These are phyloP conservation scores for Diplodia corticola DNA, from an alignment of 2,329 filamentous ascomycete species.

Conservation along the genomic window DNA sequence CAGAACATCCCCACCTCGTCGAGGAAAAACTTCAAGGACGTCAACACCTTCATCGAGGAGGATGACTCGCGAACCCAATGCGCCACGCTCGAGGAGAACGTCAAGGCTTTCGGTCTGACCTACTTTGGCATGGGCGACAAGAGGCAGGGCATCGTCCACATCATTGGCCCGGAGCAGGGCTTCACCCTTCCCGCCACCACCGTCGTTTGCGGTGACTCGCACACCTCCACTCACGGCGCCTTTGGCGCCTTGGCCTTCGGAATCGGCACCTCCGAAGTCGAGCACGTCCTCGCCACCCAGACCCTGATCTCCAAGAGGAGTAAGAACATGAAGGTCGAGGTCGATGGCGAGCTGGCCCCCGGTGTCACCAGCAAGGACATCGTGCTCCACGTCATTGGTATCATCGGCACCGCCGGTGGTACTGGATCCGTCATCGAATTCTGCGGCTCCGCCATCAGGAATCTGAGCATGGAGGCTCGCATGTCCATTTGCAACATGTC, in stretches of 20 bases:
- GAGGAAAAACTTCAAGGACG: conserved; percentile 90
- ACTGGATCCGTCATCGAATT: conserved; percentile 96
- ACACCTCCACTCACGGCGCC: conserved; percentile 96
- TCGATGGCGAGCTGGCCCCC: conserved; percentile 84
- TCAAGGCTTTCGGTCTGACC: conserved; percentile 92
- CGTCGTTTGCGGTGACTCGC: conserved; percentile 95
- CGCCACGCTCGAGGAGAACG: conserved; percentile 93
- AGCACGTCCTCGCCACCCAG: conserved; percentile 96
- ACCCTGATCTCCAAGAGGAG: conserved; percentile 91
- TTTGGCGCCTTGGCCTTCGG: conserved; percentile 94
- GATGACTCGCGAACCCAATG: conserved; percentile 92
- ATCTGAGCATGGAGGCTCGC: conserved; percentile 89
- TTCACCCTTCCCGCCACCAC: conserved; percentile 98
- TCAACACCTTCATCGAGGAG: conserved; percentile 91
- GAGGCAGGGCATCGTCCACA: conserved; percentile 96
- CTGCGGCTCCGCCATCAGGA: conserved; percentile 88
- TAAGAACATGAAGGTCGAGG: conserved; percentile 98
- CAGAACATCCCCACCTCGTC: conserved; percentile 93
- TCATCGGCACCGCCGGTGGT: conserved; percentile 92
- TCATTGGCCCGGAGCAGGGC: conserved; percentile 97
- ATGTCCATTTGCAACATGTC: conserved; percentile 99
- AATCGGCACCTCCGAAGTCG: conserved; percentile 97
- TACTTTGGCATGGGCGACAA: conserved; percentile 97
- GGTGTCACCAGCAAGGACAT: conserved; percentile 97
- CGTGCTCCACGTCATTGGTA: conserved; percentile 86